Percentiles rank a stretch among this genome's conserved stretches.
Conservation (phyloP, 257 asterid genomes). For the Striga asiatica region DNA sequence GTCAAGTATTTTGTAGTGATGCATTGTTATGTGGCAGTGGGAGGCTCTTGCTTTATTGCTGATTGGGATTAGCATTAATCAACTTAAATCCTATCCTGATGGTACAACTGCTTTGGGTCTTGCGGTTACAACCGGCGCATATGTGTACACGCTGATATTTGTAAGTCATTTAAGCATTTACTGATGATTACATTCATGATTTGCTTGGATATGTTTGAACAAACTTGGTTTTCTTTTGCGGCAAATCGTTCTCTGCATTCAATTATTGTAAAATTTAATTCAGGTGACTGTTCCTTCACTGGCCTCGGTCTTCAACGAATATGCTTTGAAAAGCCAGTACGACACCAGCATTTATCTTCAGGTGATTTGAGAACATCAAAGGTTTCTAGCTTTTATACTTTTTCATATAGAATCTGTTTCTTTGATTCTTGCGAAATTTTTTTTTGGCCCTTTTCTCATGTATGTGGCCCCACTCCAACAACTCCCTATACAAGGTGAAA, state of each 20-base stretch:
- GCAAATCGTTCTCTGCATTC: conserved; percentile 5
- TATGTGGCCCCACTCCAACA: conserved; percentile 7
- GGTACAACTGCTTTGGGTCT: conserved; percentile 74
- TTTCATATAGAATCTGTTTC: background rate
- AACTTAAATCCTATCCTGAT: conserved; percentile 79
- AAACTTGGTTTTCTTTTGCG: conserved; percentile 5
- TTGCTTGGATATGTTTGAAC: conserved; percentile 4
- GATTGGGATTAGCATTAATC: conserved; percentile 90
- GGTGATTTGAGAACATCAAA: conserved; percentile 28
- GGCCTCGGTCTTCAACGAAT: conserved; percentile 97
- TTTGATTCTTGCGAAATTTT: background rate
- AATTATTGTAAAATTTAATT: conserved; percentile 13
- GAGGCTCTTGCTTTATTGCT: conserved; percentile 98
- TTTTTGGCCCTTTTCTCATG: conserved; percentile 7
- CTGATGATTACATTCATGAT: conserved; percentile 7
- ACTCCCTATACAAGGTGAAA: background rate
- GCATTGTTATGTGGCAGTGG: conserved; percentile 46
- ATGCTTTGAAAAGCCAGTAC: conserved; percentile 92
- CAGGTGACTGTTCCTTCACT: conserved; percentile 96
- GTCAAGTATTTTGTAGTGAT: conserved; percentile 9
- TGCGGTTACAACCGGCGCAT: conserved; percentile 77
- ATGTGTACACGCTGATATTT: conserved; percentile 71
- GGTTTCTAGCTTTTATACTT: background rate
- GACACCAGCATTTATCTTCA: conserved; percentile 98
- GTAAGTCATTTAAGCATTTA: conserved; percentile 51